A percentile compares a stretch with the other conserved stretches of the same genome.
These are phyloP conservation scores for Camellia sinensis DNA, from an alignment of 148 eudicot species.

Conservation along the genomic window DNA sequence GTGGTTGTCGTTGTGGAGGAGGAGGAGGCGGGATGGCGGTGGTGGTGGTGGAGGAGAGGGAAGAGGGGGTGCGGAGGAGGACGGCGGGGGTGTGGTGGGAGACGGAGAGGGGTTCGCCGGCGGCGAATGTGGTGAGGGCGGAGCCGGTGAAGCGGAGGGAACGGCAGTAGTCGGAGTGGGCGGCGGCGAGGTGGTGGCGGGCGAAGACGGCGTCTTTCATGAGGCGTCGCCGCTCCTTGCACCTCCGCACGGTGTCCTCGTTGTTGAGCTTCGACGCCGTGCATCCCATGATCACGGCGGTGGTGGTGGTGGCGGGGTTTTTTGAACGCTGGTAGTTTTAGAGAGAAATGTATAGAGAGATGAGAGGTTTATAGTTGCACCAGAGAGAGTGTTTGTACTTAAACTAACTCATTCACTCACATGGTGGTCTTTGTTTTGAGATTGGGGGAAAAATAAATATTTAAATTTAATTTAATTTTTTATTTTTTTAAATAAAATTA, in stretches of 20 bases:
- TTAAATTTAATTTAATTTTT: too few species aligned
- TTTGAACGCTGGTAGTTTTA: background rate
- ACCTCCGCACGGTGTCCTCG: slow-evolving; percentile 97
- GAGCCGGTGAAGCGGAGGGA: slow-evolving; percentile 78
- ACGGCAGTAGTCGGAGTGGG: slow-evolving; percentile 89
- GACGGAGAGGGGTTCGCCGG: slow-evolving; percentile 78
- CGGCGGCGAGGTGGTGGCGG: slow-evolving; percentile 97
- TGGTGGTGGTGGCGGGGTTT: background rate
- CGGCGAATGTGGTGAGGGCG: slow-evolving; percentile 71
- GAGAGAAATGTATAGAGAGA: background rate
- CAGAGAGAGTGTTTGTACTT: too few species aligned
- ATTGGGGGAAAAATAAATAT: too few species aligned
- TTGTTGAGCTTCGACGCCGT: slow-evolving; percentile 83
- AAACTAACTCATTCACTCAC: too few species aligned
- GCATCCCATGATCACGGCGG: slow-evolving; percentile 62
- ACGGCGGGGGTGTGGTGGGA: slow-evolving; percentile 76
- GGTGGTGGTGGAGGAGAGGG: slow-evolving; percentile 19
- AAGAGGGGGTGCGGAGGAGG: slow-evolving; percentile 40
- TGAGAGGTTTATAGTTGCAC: too few species aligned
- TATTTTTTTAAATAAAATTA: too few species aligned
- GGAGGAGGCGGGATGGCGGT: slow-evolving; percentile 14
- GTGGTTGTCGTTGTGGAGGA: slow-evolving; percentile 23
- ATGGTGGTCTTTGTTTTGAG: too few species aligned
- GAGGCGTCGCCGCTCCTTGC: slow-evolving; percentile 87
- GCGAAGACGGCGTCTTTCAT: slow-evolving; percentile 82